These are phyloP conservation scores for Aspergillus glaucus DNA, from an alignment of 2,329 filamentous ascomycete species.

Conservation along the genomic window DNA sequence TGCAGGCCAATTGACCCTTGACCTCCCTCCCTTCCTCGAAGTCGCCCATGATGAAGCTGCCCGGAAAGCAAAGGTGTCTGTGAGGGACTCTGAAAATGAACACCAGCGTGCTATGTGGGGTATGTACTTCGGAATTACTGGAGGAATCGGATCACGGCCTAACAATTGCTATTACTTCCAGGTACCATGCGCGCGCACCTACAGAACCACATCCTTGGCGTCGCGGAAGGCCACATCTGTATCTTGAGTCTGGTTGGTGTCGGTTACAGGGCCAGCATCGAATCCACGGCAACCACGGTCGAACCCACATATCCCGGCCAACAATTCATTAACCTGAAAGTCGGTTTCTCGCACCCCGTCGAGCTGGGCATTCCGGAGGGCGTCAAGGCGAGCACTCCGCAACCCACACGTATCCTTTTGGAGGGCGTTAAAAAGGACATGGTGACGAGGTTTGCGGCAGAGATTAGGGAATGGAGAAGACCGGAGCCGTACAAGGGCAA, in stretches of 20 bases:
- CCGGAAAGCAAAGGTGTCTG: constrained; percentile 60
- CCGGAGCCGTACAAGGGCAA: constrained; percentile 99
- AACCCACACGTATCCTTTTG: constrained; percentile 83
- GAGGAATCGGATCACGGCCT: constrained; percentile 3
- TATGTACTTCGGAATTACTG: constrained; percentile 36
- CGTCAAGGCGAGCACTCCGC: constrained; percentile 78
- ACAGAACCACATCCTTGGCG: constrained; percentile 83
- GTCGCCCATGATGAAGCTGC: constrained; percentile 61
- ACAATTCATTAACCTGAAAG: constrained; percentile 85
- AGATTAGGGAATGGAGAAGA: constrained; percentile 78
- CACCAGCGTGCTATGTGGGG: constrained; percentile 96
- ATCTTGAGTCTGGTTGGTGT: constrained; percentile 91
- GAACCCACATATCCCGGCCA: constrained; percentile 67
- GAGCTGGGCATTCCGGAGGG: constrained; percentile 78
- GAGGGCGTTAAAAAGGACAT: constrained; percentile 82
- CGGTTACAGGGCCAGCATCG: constrained; percentile 85
- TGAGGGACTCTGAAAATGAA: constrained; percentile 62
- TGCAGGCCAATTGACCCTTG: constrained; percentile 66
- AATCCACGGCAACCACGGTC: constrained; percentile 64
- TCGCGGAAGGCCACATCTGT: constrained; percentile 92
- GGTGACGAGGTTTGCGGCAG: constrained; percentile 84
- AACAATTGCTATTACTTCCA: constrained; percentile 33
- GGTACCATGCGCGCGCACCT: constrained; percentile 87
- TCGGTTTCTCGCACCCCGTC: constrained; percentile 93
- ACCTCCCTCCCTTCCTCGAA: constrained; percentile 71